Base-by-base conservation (phyloP, 2,329 filamentous ascomycete genomes). In the Fusarium domesticum region DNA sequence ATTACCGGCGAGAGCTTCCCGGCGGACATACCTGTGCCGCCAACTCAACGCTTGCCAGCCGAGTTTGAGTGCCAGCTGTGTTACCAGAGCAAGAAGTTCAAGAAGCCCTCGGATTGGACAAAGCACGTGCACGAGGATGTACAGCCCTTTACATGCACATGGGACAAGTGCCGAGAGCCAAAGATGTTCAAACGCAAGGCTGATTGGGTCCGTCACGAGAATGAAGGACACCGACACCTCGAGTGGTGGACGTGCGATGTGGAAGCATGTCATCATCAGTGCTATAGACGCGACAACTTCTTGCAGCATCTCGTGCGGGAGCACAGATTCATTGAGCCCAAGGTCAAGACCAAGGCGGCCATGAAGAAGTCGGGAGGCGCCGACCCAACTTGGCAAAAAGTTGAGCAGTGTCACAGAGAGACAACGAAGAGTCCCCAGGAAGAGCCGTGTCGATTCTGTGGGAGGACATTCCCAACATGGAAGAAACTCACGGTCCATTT, bases 101-200 rank as follows among this genome's bases (percentile, higher is more conserved):
- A 84, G 57, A 96, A 96, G 65, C 91, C 90, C 14, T 96, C 90
- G 0, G 91, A 96, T 66, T 96, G 91, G 91, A 95, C 90, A 2
- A 96, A 96, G 64, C 91, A 96, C 61, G 88, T 96, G 1, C 89
- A 95, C 57, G 91, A 96, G 67, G 91, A 96, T 63, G 82, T 96
- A 1, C 87, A 93, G 62, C 91, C 91, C 0, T 96, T 96, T 57
- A 95, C 89, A 3, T 96, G 91, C 67, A 96, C 90, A 0, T 96
- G 92, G 71, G 82, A 86, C 2, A 77, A 81, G 39, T 96, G 91
- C 62, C 78, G 80, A 7, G 89, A 95, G 37, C 83, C 87, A 15
- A 95, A 95, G 67, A 90, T 89, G 28, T 96, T 96, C 74, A 96
- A 96, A 69, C 81, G 90, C 37, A 96, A 96, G 68, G 91, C 91